Percentiles rank a stretch among this genome's conserved stretches.
Evolutionary conservation across 1,284 basidiomycete genomes (phyloP).

Genomic region (Mycosarcoma mackinlayi): DNA sequence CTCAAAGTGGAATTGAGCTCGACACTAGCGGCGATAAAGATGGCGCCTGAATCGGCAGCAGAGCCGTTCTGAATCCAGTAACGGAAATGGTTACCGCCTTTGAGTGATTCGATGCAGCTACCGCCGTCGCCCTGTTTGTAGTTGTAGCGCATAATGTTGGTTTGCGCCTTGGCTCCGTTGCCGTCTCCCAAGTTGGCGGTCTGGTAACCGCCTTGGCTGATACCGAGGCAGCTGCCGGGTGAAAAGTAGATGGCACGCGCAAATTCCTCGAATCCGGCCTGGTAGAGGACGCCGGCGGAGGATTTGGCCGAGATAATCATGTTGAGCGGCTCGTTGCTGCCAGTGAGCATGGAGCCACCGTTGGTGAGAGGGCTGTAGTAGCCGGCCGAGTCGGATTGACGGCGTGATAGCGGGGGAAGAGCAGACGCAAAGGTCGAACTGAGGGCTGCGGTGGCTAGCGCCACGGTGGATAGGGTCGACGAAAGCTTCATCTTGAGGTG

Average conservation of each 20-base stretch:
- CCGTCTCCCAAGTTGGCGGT: conserved; percentile 66
- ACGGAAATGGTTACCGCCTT: conserved; percentile 65
- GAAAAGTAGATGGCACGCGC: conserved; percentile 52
- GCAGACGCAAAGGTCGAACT: conserved; percentile 5
- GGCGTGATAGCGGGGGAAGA: conserved; percentile 10
- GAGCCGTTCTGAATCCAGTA: conserved; percentile 64
- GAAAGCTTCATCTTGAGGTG: conserved; percentile 12
- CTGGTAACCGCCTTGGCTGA: conserved; percentile 61
- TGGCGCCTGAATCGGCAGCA: conserved; percentile 54
- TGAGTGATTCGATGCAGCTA: conserved; percentile 55
- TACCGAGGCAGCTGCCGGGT: conserved; percentile 56
- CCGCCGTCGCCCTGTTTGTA: conserved; percentile 54
- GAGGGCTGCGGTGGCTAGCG: conserved; percentile 13
- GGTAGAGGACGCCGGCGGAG: conserved; percentile 45
- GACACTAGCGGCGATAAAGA: conserved; percentile 63
- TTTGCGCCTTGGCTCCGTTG: conserved; percentile 54
- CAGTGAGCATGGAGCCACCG: conserved; percentile 45
- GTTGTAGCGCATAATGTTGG: conserved; percentile 58
- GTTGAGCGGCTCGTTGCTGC: conserved; percentile 61
- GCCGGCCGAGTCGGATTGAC: conserved; percentile 20
- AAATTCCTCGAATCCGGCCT: conserved; percentile 54
- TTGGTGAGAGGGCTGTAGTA: conserved; percentile 31
- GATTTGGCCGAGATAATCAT: conserved; percentile 62
- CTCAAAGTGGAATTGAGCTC: conserved; percentile 45
- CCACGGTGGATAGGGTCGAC: conserved; percentile 9